Evolutionary conservation across 495 filamentous ascomycete genomes (phyloP).

Genomic region (Penicillium crystallinum): DNA sequence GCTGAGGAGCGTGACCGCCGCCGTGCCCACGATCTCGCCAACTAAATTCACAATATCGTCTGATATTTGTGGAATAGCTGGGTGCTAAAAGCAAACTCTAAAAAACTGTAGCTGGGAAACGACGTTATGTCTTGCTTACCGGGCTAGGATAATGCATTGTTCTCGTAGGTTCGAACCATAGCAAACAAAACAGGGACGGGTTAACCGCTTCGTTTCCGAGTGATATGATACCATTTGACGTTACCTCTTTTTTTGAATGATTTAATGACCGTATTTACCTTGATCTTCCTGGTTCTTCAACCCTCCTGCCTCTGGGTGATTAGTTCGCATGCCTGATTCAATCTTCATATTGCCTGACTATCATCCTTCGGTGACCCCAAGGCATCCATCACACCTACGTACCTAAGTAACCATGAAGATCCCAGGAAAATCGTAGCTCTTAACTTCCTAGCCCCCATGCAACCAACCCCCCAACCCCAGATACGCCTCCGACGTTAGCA

Average conservation of each 20-base stretch:
- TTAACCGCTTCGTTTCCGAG: constrained; percentile 27
- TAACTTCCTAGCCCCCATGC: too few relatives aligned
- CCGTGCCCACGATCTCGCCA: constrained; percentile 71
- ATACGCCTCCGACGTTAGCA: neutral
- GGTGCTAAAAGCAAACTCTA: constrained; percentile 23
- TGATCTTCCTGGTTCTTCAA: constrained; percentile 6
- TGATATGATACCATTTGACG: constrained; percentile 37
- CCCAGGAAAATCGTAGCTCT: neutral
- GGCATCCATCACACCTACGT: neutral
- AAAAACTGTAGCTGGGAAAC: constrained; percentile 35
- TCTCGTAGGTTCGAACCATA: constrained; percentile 35
- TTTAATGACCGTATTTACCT: constrained; percentile 27
- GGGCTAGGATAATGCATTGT: constrained; percentile 35
- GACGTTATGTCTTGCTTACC: constrained; percentile 41
- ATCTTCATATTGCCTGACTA: too few relatives aligned
- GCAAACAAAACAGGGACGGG: constrained; percentile 29
- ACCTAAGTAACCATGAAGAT: neutral
- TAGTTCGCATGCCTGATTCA: neutral
- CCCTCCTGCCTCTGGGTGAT: neutral
- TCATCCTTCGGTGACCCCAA: neutral
- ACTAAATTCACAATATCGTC: constrained; percentile 38
- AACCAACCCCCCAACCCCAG: neutral
- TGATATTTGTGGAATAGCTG: constrained; percentile 26
- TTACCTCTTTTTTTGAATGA: constrained; percentile 26
- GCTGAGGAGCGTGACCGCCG: constrained; percentile 97